Evolutionary conservation across 2,329 filamentous ascomycete species (phyloP).

Genomic region (Cryphonectria japonica): DNA sequence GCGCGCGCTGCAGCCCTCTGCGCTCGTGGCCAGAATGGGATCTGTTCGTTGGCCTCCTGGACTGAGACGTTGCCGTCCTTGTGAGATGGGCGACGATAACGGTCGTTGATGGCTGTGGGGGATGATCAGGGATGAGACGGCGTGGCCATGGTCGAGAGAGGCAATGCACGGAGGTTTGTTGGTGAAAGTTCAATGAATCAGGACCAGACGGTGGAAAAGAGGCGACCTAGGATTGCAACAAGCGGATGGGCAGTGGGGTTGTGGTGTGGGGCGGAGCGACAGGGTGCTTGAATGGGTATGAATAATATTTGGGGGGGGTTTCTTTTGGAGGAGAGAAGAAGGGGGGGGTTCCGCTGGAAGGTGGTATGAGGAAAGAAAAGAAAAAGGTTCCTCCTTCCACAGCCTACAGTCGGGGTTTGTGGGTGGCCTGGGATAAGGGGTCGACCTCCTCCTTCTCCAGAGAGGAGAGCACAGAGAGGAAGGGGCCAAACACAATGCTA

Average conservation of each 20-base stretch:
- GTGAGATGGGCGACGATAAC: background rate
- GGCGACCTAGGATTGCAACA: slow-evolving; percentile 19
- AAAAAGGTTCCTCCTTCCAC: background rate
- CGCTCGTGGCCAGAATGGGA: background rate
- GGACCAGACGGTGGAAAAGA: slow-evolving; percentile 6
- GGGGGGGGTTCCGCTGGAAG: background rate
- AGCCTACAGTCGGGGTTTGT: background rate
- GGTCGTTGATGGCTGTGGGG: slow-evolving; percentile 10
- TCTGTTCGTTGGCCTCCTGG: slow-evolving; percentile 1
- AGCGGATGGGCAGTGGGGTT: slow-evolving; percentile 9
- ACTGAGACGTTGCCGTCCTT: background rate
- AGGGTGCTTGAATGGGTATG: background rate
- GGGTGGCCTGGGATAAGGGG: slow-evolving; percentile 5
- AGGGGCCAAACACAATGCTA: background rate
- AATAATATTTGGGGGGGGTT: background rate
- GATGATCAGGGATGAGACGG: slow-evolving; percentile 11
- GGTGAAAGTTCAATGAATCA: slow-evolving; percentile 3
- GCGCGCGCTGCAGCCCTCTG: background rate
- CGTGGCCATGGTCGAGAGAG: slow-evolving; percentile 23
- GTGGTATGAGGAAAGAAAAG: background rate
- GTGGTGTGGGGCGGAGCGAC: slow-evolving; percentile 1
- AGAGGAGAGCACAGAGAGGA: background rate
- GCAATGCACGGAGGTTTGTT: slow-evolving; percentile 12
- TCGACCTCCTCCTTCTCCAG: background rate
- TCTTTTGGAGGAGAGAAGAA: background rate